Evolutionary conservation across 176 grass and related monocot species (phyloP).

Genomic region (Saccharum spontaneum): DNA sequence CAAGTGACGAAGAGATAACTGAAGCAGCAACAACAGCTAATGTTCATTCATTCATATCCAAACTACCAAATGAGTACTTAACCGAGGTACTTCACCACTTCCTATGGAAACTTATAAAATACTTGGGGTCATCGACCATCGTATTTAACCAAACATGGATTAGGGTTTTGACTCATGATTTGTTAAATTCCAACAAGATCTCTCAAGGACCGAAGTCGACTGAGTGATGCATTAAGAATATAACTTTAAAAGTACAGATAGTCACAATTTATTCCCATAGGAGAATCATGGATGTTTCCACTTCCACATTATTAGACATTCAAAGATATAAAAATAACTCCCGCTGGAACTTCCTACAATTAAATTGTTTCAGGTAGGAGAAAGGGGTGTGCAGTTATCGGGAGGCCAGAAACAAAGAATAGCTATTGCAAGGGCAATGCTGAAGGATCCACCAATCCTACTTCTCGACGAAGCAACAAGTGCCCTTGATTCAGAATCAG

Average conservation of each 20-base stretch:
- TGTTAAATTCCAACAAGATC: slow-evolving; percentile 5
- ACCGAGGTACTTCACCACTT: slow-evolving; percentile 43
- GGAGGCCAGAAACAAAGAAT: slow-evolving; percentile 76
- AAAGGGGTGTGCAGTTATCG: slow-evolving; percentile 59
- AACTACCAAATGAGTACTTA: slow-evolving; percentile 48
- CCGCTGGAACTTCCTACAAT: not conserved
- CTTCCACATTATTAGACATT: not conserved
- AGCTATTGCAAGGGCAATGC: slow-evolving; percentile 63
- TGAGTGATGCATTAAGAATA: not conserved
- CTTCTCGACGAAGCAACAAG: slow-evolving; percentile 76
- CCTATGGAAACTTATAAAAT: not conserved
- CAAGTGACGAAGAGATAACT: slow-evolving; percentile 46
- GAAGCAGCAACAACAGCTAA: slow-evolving; percentile 48
- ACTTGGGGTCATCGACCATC: not conserved
- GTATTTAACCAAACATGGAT: not conserved
- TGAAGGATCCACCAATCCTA: slow-evolving; percentile 67
- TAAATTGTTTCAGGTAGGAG: slow-evolving; percentile 53
- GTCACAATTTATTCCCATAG: not conserved
- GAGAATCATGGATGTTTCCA: not conserved
- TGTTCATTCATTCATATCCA: slow-evolving; percentile 54
- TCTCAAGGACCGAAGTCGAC: slow-evolving; percentile 3
- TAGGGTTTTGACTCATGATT: slow-evolving; percentile 1
- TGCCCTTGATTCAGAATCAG: slow-evolving; percentile 74
- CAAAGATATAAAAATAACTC: not conserved
- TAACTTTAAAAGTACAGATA: not conserved